Percentiles rank a stretch among this genome's conserved stretches.
Evolutionary conservation across 2,329 filamentous ascomycete genomes (phyloP).

Genomic region (Penicillium sumatraense): DNA sequence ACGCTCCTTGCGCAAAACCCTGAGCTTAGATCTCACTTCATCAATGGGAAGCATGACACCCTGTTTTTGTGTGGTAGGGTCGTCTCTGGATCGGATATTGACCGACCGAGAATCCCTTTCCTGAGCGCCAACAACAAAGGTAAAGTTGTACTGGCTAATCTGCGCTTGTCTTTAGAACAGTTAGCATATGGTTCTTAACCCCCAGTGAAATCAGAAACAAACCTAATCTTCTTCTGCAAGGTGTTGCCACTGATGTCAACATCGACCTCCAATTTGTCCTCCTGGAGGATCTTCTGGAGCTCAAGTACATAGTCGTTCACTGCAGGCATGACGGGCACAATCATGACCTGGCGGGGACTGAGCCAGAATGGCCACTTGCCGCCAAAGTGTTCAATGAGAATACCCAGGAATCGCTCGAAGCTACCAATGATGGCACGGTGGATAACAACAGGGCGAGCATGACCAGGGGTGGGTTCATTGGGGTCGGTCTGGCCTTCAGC

Average conservation of each 20-base stretch:
- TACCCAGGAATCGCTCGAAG: slow-evolving; percentile 57
- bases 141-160: slow-evolving; percentile 59
- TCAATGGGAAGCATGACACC: slow-evolving; percentile 66
- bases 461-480: slow-evolving; percentile 42
- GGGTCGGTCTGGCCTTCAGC: slow-evolving; percentile 45
- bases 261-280: slow-evolving; percentile 53
- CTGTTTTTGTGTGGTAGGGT: slow-evolving; percentile 64
- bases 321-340: slow-evolving; percentile 56
- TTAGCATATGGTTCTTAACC: too few species aligned
- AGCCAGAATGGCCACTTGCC: slow-evolving; percentile 60
- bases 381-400: slow-evolving; percentile 56
- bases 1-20: slow-evolving; percentile 50
- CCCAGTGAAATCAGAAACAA: too few species aligned
- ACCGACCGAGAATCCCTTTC: slow-evolving; percentile 64
- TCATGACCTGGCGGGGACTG: slow-evolving; percentile 55
- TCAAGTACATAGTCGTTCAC: slow-evolving; percentile 56
- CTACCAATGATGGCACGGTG: slow-evolving; percentile 57
- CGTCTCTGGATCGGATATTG: slow-evolving; percentile 68
- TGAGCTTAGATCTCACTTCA: slow-evolving; percentile 61
- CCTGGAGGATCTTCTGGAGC: too few species aligned
- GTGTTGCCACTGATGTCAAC: slow-evolving; percentile 56
- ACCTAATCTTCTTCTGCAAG: slow-evolving; percentile 57
- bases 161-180: too few species aligned
- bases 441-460: slow-evolving; percentile 56
- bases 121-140: slow-evolving; percentile 65